Evolutionary conservation across 495 filamentous ascomycete genomes (phyloP).

Genomic region (Choiromyces venosus): DNA sequence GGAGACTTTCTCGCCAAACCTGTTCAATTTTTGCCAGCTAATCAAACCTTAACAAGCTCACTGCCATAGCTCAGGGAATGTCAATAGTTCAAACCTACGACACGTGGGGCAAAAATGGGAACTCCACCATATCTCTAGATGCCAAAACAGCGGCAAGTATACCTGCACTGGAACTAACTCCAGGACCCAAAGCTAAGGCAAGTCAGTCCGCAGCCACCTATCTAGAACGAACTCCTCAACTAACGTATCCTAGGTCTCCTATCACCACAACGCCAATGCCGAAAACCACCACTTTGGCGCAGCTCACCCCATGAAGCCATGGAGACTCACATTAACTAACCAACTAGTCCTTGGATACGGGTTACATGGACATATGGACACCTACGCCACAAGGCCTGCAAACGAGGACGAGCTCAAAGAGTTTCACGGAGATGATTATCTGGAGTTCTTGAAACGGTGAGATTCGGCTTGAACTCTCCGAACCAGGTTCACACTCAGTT

Average conservation of each 20-base stretch:
- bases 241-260: conserved; percentile 62
- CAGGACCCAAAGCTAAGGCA: conserved; percentile 13
- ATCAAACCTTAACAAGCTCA: not conserved
- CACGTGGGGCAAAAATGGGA: conserved; percentile 35
- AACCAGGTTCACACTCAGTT: conserved; percentile 21
- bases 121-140: conserved; percentile 39
- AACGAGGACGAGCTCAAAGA: conserved; percentile 79
- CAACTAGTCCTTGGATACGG: conserved; percentile 88
- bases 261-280: conserved; percentile 90
- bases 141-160: conserved; percentile 26
- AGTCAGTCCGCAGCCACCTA: not conserved
- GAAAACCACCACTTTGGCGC: conserved; percentile 94
- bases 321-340: conserved; percentile 92
- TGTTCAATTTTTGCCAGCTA: not conserved
- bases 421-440: conserved; percentile 84
- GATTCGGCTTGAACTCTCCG: conserved; percentile 49
- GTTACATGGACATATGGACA: conserved; percentile 93
- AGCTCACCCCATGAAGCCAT: conserved; percentile 97
- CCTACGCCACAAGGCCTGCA: conserved; percentile 72
- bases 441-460: conserved; percentile 70
- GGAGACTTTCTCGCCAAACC: not conserved
- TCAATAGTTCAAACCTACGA: conserved; percentile 40
- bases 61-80: conserved; percentile 14
- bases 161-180: conserved; percentile 23
- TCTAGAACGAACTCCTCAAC: not conserved